Percentiles rank a stretch among this genome's conserved stretches.
Evolutionary conservation across 75 land plant species (phyloP).

Genomic region (Sequoiadendron giganteum): DNA sequence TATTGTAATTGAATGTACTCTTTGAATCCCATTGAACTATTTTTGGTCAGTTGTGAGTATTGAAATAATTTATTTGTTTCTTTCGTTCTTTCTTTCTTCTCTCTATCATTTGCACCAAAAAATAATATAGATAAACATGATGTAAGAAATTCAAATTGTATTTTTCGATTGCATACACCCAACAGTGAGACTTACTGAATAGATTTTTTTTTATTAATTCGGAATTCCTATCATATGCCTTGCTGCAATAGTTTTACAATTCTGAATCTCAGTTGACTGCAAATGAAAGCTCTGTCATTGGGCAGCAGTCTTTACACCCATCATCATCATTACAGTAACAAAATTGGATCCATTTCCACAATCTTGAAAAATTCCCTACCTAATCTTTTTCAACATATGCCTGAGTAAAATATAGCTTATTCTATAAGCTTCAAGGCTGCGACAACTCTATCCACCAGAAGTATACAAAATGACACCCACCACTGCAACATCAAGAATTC

Average conservation of each 20-base stretch:
- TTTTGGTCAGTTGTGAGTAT: background rate
- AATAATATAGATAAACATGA: background rate
- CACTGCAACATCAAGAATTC: background rate
- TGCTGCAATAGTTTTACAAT: background rate
- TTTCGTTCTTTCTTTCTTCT: background rate
- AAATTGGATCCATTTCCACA: background rate
- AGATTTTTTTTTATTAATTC: too few relatives aligned
- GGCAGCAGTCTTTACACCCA: background rate
- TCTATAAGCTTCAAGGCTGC: background rate
- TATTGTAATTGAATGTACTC: background rate
- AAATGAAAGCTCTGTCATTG: background rate
- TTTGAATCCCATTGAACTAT: background rate
- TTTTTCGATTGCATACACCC: background rate
- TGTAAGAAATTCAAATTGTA: background rate
- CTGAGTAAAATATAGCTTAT: background rate
- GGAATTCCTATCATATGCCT: background rate
- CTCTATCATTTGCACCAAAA: background rate
- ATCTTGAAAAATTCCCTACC: background rate
- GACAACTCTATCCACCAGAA: background rate
- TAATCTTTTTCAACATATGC: background rate
- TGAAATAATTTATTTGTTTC: background rate
- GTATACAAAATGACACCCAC: background rate
- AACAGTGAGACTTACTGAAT: background rate
- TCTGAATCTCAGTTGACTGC: background rate
- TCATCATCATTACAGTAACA: background rate